Evolutionary conservation across 768 basidiomycete species (phyloP).

Genomic region (Psilocybe sp.): DNA sequence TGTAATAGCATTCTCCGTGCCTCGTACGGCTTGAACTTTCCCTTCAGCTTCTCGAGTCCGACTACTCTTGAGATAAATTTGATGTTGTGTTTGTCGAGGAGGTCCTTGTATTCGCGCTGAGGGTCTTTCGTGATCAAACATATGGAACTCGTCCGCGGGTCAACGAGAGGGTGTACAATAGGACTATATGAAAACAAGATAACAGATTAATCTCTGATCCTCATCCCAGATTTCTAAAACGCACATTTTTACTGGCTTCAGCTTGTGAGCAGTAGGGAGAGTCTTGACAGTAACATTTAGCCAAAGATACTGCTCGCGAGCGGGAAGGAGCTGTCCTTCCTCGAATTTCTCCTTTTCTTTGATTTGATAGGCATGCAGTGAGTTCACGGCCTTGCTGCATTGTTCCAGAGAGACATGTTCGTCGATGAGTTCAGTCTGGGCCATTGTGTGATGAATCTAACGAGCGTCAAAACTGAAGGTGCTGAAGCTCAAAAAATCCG

Average conservation of each 20-base stretch:
- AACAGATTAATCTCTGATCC: background rate
- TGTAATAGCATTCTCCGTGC: slow-evolving; percentile 79
- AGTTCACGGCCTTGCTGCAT: slow-evolving; percentile 73
- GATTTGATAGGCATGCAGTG: slow-evolving; percentile 68
- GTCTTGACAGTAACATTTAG: slow-evolving; percentile 84
- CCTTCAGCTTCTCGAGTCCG: slow-evolving; percentile 87
- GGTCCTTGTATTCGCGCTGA: slow-evolving; percentile 93
- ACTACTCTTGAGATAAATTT: slow-evolving; percentile 92
- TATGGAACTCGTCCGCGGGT: slow-evolving; percentile 75
- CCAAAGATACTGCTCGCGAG: slow-evolving; percentile 86
- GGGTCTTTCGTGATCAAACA: slow-evolving; percentile 96
- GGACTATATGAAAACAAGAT: slow-evolving; percentile 49
- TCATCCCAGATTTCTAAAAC: slow-evolving; percentile 23
- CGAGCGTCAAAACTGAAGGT: background rate
- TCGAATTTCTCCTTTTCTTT: slow-evolving; percentile 64
- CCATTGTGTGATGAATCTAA: slow-evolving; percentile 31
- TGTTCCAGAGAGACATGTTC: slow-evolving; percentile 68
- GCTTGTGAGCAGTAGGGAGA: slow-evolving; percentile 67
- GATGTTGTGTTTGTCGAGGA: slow-evolving; percentile 73
- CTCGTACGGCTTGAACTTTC: slow-evolving; percentile 86
- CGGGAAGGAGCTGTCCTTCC: slow-evolving; percentile 71
- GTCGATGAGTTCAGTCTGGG: slow-evolving; percentile 57
- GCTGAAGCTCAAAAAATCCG: background rate
- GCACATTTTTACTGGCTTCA: slow-evolving; percentile 86
- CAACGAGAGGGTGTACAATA: slow-evolving; percentile 77